Evolutionary conservation across 768 basidiomycete species (phyloP), one percentile per base, ranked within the genome.

Genomic region (Tulasnella sp.): DNA sequence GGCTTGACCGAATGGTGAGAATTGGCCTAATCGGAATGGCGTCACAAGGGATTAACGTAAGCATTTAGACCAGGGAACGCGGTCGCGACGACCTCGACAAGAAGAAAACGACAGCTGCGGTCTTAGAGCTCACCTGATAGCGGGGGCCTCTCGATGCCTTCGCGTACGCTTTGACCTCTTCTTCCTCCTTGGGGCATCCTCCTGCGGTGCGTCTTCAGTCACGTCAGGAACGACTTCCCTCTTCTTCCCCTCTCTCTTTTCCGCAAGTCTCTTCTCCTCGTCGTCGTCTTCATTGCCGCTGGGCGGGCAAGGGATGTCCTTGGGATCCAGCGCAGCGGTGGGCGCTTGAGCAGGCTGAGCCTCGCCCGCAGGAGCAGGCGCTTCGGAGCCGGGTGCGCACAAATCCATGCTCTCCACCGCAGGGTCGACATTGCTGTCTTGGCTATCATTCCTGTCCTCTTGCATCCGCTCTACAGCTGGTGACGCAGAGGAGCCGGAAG

Each of bases 1-100:
- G 93, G 81, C 93, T 93, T 82, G 88, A 88, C 82, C 94, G 93
- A 76, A 95, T 95, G 57, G 93, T 95, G 83, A 94, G 83, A 83
- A 95, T 94, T 44, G 93, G 93, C 23, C 93, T 89, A 61, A 93
- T 88, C 32, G 90, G 88, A 81, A 88, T 89, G 23, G 88, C 86
- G 88, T 88, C 79, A 86, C 87, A 84, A 89, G 90, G 83, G 88
- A 89, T 83, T 84, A 86, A 80, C 84, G 86, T 39, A 37, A 81
- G 87, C 77, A 75, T 74, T 76, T 74, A 67, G 51, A 46, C 44
- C 55, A 23, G 32, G 86, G 79, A 42, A 72, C 4, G 23, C n/a
- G 71, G n/a, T 61, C n/a, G 29, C 57, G 9, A 61, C 23, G n/a
- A 61, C 57, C 20, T 5, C 11, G 3, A 72, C 71, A 37, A n/a